A percentile compares a stretch with the other conserved stretches of the same genome.
Evolutionary conservation across 805 yeast species (phyloP).

Genomic region (Kockiozyma suomiensis): DNA sequence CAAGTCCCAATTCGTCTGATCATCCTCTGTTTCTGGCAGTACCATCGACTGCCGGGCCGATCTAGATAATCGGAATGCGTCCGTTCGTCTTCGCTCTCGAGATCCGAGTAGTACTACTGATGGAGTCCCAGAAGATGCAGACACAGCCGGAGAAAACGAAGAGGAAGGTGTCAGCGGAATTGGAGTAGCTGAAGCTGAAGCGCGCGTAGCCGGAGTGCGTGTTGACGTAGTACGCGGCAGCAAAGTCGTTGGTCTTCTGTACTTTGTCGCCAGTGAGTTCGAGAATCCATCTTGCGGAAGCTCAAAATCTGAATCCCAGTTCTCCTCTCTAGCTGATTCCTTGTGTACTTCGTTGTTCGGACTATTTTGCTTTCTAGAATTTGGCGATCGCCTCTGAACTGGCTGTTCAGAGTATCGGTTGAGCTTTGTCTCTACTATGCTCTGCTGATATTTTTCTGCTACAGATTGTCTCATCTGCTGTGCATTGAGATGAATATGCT

Average conservation of each 20-base stretch:
- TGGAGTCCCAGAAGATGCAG: background rate
- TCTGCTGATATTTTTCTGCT: slow-evolving; percentile 1
- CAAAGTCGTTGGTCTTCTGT: slow-evolving; percentile 4
- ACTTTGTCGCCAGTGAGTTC: background rate
- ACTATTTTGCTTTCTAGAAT: background rate
- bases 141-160: background rate
- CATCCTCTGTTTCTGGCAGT: slow-evolving; percentile 9
- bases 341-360: background rate
- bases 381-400: too few species aligned
- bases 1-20: slow-evolving; percentile 19
- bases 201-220: background rate
- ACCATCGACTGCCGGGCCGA: background rate
- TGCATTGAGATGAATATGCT: slow-evolving; percentile 2
- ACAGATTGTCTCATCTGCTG: slow-evolving; percentile 10
- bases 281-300: background rate
- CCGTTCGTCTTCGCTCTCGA: background rate
- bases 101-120: background rate
- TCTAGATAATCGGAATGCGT: background rate
- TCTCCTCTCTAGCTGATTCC: background rate
- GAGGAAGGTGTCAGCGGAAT: slow-evolving; percentile 3
- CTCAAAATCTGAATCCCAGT: slow-evolving; percentile 23
- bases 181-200: background rate
- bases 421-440: slow-evolving; percentile 8
- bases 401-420: slow-evolving; percentile 6
- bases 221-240: slow-evolving; percentile 3